Evolutionary conservation across 306 rosid species (phyloP).

Genomic region (Gillenia trifoliata): DNA sequence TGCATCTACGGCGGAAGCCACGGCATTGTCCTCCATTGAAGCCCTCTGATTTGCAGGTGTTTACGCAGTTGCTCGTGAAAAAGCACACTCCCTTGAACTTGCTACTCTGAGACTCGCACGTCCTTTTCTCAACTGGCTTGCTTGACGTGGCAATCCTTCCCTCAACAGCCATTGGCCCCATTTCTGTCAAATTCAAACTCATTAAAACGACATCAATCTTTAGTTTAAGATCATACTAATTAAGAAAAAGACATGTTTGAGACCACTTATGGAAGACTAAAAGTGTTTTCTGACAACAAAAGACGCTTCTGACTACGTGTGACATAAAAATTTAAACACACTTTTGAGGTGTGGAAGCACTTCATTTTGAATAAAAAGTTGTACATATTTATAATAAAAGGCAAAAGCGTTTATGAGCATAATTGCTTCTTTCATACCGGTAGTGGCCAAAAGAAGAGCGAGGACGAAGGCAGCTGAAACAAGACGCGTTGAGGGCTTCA

Average conservation of each 20-base stretch:
- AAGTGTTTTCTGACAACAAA: background rate
- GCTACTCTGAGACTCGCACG: constrained; percentile 42
- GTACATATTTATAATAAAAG: background rate
- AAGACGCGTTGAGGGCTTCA: constrained; percentile 27
- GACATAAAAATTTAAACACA: no score
- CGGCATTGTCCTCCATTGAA: constrained; percentile 47
- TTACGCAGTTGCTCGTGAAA: constrained; percentile 32
- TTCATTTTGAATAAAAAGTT: background rate
- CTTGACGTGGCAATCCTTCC: constrained; percentile 1
- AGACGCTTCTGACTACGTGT: background rate
- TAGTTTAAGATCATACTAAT: background rate
- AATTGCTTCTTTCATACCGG: background rate
- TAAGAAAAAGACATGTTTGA: background rate
- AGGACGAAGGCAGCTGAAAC: constrained; percentile 31
- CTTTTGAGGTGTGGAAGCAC: background rate
- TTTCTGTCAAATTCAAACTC: constrained; percentile 9
- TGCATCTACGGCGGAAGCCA: constrained; percentile 50
- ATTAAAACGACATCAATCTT: background rate
- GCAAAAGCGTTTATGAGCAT: background rate
- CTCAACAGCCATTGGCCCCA: constrained; percentile 39
- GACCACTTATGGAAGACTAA: background rate
- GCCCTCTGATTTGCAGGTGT: constrained; percentile 36
- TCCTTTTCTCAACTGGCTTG: background rate
- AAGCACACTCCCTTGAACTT: constrained; percentile 41
- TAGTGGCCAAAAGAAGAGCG: background rate